Evolutionary conservation across 192 early-diverging fungal genomes (phyloP), one percentile per base, ranked within the genome.

Genomic region (Umbelopsis ramanniana): DNA sequence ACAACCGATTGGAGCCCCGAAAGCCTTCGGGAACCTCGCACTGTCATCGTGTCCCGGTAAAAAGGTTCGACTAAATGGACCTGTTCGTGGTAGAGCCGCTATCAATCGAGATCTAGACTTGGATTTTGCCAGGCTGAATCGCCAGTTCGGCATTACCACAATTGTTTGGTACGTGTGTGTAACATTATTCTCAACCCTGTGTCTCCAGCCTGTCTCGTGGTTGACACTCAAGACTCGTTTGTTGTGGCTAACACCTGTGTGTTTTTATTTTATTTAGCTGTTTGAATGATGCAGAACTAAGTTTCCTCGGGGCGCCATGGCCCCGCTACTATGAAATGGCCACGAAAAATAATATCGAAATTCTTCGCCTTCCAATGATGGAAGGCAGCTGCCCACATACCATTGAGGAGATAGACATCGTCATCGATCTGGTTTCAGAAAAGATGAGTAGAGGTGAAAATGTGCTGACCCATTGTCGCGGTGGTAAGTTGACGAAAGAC

Each of bases 31-130:
- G 5, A 93, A 93, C 66, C 69, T 93, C 29, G 89, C 86, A 6
- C 75, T 93, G 29, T 87, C 85, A 43, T 88, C 86, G 4, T 93
- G 91, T 76, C 92, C 92, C 0, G 92, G 92, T n/a, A 93, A 93
- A 74, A 92, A 93, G 68, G 91, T 93, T 5, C 82, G 92, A 48
- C 71, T 93, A 15, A 83, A 79, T 40, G 91, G 91, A 0, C 92
- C 91, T 37, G 88, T 89, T 22, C 81, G 84, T 74, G 92, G 92
- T 19, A 75, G 91, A 50, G 89, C 92, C 24, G 80, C 85, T 43
- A 90, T 93, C 68, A 84, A 87, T n/a, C 76, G 92, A 10, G 90
- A 91, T 77, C 74, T 93, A 11, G 87, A 87, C 60, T 66, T 86
- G n/a, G 92, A 93, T 79, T 93, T 93, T 79, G 78, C 82, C 72